Base-by-base conservation (phyloP, 495 filamentous ascomycete genomes). In the Aspergillus saccharolyticus region DNA sequence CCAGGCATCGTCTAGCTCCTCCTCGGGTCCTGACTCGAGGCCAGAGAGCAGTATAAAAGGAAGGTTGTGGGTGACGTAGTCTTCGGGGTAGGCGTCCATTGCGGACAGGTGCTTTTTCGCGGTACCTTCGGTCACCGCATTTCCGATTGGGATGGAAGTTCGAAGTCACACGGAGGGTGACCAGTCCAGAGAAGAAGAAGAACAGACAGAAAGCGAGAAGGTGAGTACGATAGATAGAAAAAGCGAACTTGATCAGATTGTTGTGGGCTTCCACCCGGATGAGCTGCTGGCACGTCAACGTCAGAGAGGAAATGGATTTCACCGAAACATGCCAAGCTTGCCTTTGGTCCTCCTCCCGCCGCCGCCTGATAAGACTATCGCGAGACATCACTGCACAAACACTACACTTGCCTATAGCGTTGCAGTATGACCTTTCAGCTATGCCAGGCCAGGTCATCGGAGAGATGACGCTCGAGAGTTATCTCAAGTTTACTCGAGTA, bases 51-150 rank as follows among this genome's bases (percentile, higher is more conserved):
- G 70, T 56, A 96, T 73, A 39, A 94, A 80, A 16, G 91, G 91
- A 56, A 90, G 75, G 67, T 90, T 90, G 72, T 91, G 90, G 70
- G 84, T 80, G 73, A 92, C 76, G 73, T 90, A 93, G 65, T 86
- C 84, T 61, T 78, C 68, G 42, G 91, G 89, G 73, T 94, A 96
- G 59, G 84, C 90, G 76, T 96, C 90, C 91, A 96, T 96, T 66
- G 73, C 73, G 73, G 73, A 74, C 70, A 67, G 60, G 55, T 55
- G 52, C 56, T 68, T 60, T 54, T 66, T 61, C 20, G 54, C 33
- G 54, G 52, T 47, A 53, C 50, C 45, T 42, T 48, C 15, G 56
- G 63, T 78, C 75, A 78, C 66, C 69, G 66, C 75, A 78, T 78
- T 46, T 70, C 72, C 68, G 56, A 44, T 22, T 18, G 44, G 44